Conservation (phyloP, 2,329 filamentous ascomycete species). For the Diaporthe sp. region DNA sequence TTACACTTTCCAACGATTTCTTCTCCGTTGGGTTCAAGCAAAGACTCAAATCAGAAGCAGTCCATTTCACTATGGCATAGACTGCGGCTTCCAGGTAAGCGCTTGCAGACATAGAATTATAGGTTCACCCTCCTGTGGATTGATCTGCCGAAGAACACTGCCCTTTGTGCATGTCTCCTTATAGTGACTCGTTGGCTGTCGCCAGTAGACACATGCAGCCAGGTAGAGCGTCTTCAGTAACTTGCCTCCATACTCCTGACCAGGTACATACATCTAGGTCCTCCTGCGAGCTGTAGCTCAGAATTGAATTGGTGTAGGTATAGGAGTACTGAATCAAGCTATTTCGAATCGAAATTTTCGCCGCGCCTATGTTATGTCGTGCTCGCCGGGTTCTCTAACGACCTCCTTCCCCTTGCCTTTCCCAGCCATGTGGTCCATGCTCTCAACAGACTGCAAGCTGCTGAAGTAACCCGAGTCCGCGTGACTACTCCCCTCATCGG, state of each 20-base stretch:
- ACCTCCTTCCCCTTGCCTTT: conserved; percentile 6
- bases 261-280: not conserved
- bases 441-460: not conserved
- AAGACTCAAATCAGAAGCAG: too few relatives aligned
- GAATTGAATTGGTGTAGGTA: not conserved
- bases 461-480: conserved; percentile 4
- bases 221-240: not conserved
- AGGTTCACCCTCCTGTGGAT: not conserved
- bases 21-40: too few relatives aligned
- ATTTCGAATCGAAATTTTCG: not conserved
- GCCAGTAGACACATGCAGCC: not conserved
- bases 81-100: too few relatives aligned
- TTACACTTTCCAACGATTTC: too few relatives aligned
- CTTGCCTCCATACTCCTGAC: not conserved
- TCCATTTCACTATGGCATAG: too few relatives aligned
- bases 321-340: too few relatives aligned
- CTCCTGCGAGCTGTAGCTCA: not conserved
- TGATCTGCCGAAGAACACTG: not conserved
- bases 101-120: not conserved
- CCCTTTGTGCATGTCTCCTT: not conserved
- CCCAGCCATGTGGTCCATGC: too few relatives aligned
- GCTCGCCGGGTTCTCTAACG: not conserved
- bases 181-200: not conserved
- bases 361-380: too few relatives aligned
- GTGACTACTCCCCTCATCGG: not conserved